phyloP scores from a whole-genome alignment of 2,329 filamentous ascomycete species.

The Spiromastix sp. region DNA sequence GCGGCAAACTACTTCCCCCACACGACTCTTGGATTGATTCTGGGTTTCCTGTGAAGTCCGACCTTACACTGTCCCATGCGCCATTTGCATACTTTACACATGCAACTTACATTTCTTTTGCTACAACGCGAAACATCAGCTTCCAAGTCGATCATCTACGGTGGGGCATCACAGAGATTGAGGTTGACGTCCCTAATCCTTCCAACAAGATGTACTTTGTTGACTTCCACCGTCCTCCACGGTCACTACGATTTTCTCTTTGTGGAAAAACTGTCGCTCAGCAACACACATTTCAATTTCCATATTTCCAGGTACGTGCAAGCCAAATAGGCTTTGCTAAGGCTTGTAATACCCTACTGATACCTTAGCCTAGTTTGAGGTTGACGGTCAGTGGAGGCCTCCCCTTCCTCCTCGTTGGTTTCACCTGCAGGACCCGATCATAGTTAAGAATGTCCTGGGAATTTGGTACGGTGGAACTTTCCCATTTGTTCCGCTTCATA shows the following conservation, averaged over 20 bases:
- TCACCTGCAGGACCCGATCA: conserved; percentile 1
- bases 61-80: conserved; percentile 3
- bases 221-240: conserved; percentile 3
- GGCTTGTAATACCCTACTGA: neutral
- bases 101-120: conserved; percentile 10
- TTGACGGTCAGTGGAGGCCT: conserved; percentile 6
- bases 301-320: conserved; percentile 5
- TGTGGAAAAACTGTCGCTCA: too few species aligned
- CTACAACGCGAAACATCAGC: conserved; percentile 7
- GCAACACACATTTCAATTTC: conserved; percentile 4
- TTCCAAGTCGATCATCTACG: conserved; percentile 3
- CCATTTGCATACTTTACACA: conserved; percentile 9
- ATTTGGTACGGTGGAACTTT: conserved; percentile 8
- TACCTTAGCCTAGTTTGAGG: conserved; percentile 8
- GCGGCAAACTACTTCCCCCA: conserved; percentile 5
- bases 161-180: conserved; percentile 4
- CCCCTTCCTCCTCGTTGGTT: conserved; percentile 4
- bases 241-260: conserved; percentile 3
- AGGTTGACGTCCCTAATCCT: neutral
- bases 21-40: conserved; percentile 10
- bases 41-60: conserved; percentile 6
- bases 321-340: neutral
- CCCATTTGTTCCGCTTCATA: conserved; percentile 5
- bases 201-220: neutral
- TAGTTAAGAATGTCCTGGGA: conserved; percentile 11